These are phyloP conservation scores for Xerocomus nothofagi DNA, from an alignment of 1,284 basidiomycete species.

Conservation along the genomic window DNA sequence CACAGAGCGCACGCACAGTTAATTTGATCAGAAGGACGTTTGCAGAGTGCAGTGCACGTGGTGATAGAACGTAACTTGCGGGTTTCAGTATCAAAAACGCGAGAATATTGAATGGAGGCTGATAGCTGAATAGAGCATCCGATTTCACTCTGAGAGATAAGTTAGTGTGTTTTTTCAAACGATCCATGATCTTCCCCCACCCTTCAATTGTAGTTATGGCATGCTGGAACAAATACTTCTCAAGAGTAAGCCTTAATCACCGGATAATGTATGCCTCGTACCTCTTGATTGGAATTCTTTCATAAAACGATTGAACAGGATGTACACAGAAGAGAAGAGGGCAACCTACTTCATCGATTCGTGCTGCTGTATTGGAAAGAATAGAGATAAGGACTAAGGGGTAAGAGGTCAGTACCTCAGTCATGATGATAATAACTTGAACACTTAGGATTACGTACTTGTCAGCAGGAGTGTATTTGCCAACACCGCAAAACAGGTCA, in stretches of 20 bases:
- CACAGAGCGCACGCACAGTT: constrained; percentile 39
- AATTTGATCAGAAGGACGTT: constrained; percentile 84
- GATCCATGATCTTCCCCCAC: constrained; percentile 39
- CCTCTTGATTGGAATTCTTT: constrained; percentile 82
- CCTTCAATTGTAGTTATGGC: constrained; percentile 88
- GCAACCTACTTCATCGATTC: constrained; percentile 68
- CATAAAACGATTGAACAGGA: constrained; percentile 5
- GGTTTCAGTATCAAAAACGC: constrained; percentile 80
- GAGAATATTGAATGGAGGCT: constrained; percentile 82
- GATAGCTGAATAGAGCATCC: constrained; percentile 88
- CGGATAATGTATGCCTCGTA: constrained; percentile 29
- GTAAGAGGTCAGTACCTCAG: neutral
- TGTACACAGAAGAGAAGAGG: neutral
- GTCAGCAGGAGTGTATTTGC: constrained; percentile 80
- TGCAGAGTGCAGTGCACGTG: constrained; percentile 70
- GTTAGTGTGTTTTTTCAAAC: constrained; percentile 1
- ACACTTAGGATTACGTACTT: constrained; percentile 48
- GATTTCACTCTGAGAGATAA: constrained; percentile 65
- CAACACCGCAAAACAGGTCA: constrained; percentile 82
- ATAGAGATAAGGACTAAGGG: constrained; percentile 77
- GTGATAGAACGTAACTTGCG: constrained; percentile 67
- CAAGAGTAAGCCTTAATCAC: constrained; percentile 11
- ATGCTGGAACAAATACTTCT: constrained; percentile 83
- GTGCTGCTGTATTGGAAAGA: constrained; percentile 81
- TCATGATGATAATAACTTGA: neutral